Percentiles rank a stretch among this genome's conserved stretches.
phyloP scores from a whole-genome alignment of 2,329 filamentous ascomycete genomes.

The Cercospora sesami region DNA sequence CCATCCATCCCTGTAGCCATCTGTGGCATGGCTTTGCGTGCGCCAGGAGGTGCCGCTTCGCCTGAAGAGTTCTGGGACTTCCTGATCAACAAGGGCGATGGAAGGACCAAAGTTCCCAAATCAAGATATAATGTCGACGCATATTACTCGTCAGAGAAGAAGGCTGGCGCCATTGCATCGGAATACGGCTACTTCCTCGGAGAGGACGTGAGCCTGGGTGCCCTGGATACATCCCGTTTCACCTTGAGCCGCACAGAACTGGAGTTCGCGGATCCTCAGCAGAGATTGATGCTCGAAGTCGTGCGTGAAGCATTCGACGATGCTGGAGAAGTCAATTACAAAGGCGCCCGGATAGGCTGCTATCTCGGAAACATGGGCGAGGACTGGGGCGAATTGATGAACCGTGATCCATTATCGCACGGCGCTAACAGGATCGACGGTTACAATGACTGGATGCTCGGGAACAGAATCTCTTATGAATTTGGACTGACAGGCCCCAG shows the following conservation, averaged over 20 bases:
- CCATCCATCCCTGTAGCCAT: not conserved
- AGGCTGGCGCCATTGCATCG: slow-evolving; percentile 6
- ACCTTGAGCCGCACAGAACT: slow-evolving; percentile 1
- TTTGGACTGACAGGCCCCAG: slow-evolving; percentile 21
- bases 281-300: slow-evolving; percentile 29
- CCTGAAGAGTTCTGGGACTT: slow-evolving; percentile 3
- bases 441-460: slow-evolving; percentile 12
- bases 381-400: not conserved
- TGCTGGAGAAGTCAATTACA: slow-evolving; percentile 10
- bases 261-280: slow-evolving; percentile 28
- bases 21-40: not conserved
- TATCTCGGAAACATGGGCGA: not conserved
- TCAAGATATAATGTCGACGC: slow-evolving; percentile 15
- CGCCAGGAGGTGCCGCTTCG: not conserved
- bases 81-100: slow-evolving; percentile 13
- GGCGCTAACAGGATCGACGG: not conserved
- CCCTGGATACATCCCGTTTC: slow-evolving; percentile 5
- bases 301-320: slow-evolving; percentile 25
- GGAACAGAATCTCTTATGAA: slow-evolving; percentile 28
- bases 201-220: slow-evolving; percentile 1
- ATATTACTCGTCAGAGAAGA: slow-evolving; percentile 1
- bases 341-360: not conserved
- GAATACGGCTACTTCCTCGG: slow-evolving; percentile 12
- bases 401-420: not conserved
- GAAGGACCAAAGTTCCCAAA: not conserved